Evolutionary conservation across 768 basidiomycete genomes (phyloP), one percentile per base, ranked within the genome.

Genomic region (Mycena alexandri): DNA sequence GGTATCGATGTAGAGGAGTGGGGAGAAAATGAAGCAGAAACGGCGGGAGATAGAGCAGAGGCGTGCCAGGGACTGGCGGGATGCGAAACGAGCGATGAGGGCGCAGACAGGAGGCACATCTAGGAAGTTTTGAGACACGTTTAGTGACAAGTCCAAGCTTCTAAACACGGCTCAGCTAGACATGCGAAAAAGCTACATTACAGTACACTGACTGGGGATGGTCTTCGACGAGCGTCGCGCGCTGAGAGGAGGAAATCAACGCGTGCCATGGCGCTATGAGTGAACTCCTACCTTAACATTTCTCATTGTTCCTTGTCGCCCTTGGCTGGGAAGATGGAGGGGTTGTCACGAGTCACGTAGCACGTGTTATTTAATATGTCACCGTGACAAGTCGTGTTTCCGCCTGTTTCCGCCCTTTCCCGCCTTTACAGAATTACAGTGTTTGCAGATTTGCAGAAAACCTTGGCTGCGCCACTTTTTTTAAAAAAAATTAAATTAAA

Each of bases 81-180:
- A 46, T n/a, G 91, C 74, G 92, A 93, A 38, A 87, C 82, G 89
- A 91, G 71, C 43, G 50, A 38, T 46, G 16, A 34, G 36, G 1
- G 34, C 38, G 43, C 42, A 53, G 2, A 58, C 67, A 22, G 42
- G 36, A 33, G 62, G 62, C 0, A 68, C 46, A 24, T 52, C 55
- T 16, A 21, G 7, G 13, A 50, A 33, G 13, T 5, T 13, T 54
- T n/a, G 11, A 9, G 34, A 6, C 24, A n/a, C 24, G 4, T 22
- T 12, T n/a, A 19, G 33, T 34, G 11, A 10, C 5, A n/a, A 44
- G 9, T 21, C 9, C 22, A 13, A 21, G n/a, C 12, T 47, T n/a
- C 21, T 22, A 47, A 19, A 48, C 17, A 22, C 14, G 22, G 3
- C 17, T 47, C 14, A 17, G 29, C 17, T 52, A 33, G 17, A 8